phyloP scores from a whole-genome alignment of 306 rosid species.

The Abrus pulchellus region DNA sequence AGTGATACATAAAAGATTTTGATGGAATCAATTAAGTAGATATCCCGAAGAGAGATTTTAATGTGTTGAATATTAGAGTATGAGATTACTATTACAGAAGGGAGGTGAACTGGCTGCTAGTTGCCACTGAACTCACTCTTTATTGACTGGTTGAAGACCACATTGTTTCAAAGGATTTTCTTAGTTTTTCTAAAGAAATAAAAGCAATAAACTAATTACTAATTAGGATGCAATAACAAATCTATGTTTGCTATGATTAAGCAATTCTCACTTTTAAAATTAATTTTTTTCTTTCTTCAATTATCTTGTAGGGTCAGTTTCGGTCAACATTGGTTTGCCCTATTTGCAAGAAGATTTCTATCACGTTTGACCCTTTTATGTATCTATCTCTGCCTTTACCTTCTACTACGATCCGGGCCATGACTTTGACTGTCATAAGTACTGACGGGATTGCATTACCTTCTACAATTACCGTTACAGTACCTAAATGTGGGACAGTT shows the following conservation, averaged over 20 bases:
- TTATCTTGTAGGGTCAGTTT: constrained; percentile 77
- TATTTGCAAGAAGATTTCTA: constrained; percentile 73
- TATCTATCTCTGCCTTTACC: constrained; percentile 88
- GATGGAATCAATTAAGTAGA: constrained; percentile 35
- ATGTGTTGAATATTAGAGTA: constrained; percentile 22
- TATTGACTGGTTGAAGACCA: constrained; percentile 34
- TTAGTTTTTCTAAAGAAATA: constrained; percentile 1
- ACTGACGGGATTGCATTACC: constrained; percentile 71
- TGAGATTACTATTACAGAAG: constrained; percentile 20
- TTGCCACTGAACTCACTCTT: constrained; percentile 22
- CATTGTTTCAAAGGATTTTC: not conserved
- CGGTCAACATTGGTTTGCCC: constrained; percentile 88
- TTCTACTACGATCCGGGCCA: constrained; percentile 70
- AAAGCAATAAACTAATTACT: not conserved
- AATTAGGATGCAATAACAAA: constrained; percentile 21
- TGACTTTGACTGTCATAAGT: constrained; percentile 74
- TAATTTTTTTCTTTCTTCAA: constrained; percentile 30
- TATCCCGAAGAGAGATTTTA: constrained; percentile 3
- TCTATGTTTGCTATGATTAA: constrained; percentile 21
- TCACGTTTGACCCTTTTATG: constrained; percentile 96
- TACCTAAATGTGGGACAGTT: constrained; percentile 65
- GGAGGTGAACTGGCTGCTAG: constrained; percentile 27
- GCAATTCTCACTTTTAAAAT: constrained; percentile 21
- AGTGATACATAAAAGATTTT: not conserved
- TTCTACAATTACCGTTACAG: constrained; percentile 58